Evolutionary conservation across 2,329 filamentous ascomycete species (phyloP).

Genomic region (Fusarium buharicum): DNA sequence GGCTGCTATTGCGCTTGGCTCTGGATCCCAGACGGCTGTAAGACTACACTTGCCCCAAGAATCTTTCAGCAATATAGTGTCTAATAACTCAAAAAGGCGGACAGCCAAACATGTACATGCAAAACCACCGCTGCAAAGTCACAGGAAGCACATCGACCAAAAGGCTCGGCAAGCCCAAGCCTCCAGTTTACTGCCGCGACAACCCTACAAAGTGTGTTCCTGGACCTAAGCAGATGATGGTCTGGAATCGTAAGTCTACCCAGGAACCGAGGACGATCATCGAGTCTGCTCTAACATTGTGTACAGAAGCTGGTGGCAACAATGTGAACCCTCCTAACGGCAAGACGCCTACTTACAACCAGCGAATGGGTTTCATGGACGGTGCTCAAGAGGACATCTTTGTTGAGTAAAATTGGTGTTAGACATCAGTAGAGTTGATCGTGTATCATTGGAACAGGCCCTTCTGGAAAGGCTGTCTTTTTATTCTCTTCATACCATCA

Average conservation of each 20-base stretch:
- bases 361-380: constrained; percentile 49
- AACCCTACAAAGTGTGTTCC: constrained; percentile 55
- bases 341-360: constrained; percentile 48
- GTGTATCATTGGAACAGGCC: neutral
- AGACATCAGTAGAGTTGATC: constrained; percentile 1
- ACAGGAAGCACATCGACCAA: constrained; percentile 55
- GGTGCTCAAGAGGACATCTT: constrained; percentile 50
- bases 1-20: constrained; percentile 49
- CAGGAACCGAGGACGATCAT: no score
- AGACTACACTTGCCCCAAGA: neutral
- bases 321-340: constrained; percentile 47
- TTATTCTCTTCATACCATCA: no score
- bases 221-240: constrained; percentile 63
- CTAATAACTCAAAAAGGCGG: constrained; percentile 35
- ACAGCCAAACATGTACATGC: constrained; percentile 56
- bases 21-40: constrained; percentile 47
- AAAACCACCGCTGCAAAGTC: constrained; percentile 60
- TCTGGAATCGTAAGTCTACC: constrained; percentile 54
- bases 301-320: constrained; percentile 49
- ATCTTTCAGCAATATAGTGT: accelerated
- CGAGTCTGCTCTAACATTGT: neutral
- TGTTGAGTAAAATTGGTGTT: neutral
- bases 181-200: constrained; percentile 56
- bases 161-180: constrained; percentile 54
- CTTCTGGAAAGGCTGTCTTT: constrained; percentile 20